phyloP scores from a whole-genome alignment of 208 protist species.

The Spongospora subterranea region DNA sequence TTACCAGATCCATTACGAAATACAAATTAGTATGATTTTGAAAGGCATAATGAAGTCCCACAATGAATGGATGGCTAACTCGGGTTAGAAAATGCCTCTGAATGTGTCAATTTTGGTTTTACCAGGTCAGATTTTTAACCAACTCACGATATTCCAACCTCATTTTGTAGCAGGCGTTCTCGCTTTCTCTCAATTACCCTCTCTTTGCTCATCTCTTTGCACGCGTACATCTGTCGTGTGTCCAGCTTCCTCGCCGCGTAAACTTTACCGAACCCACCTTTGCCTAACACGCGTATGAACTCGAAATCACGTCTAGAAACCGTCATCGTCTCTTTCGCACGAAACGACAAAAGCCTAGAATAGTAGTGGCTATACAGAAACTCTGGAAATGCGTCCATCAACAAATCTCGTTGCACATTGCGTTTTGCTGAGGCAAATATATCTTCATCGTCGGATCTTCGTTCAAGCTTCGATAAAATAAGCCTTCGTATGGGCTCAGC shows the following conservation, averaged over 20 bases:
- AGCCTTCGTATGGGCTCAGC: background rate
- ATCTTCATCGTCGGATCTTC: background rate
- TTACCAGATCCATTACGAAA: conserved; percentile 64
- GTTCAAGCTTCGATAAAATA: background rate
- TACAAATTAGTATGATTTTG: conserved; percentile 67
- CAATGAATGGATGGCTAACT: conserved; percentile 66
- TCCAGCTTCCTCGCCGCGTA: conserved; percentile 34
- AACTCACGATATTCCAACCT: background rate
- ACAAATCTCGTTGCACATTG: background rate
- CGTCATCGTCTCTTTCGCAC: conserved; percentile 4
- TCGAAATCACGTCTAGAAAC: conserved; percentile 16
- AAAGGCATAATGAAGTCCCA: conserved; percentile 64
- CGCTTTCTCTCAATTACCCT: conserved; percentile 16
- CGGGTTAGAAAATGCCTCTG: conserved; percentile 57
- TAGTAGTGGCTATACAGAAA: conserved; percentile 37
- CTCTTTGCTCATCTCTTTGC: conserved; percentile 53
- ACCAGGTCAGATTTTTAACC: too few species aligned
- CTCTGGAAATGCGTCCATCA: conserved; percentile 13
- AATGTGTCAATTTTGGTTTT: background rate
- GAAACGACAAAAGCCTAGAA: background rate
- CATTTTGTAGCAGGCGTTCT: conserved; percentile 43
- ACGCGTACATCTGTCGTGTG: conserved; percentile 50
- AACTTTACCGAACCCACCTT: conserved; percentile 50
- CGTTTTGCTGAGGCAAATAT: conserved; percentile 19
- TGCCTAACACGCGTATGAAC: conserved; percentile 39